Conservation (phyloP, 768 basidiomycete genomes). For the Boletus eberwhitei region DNA sequence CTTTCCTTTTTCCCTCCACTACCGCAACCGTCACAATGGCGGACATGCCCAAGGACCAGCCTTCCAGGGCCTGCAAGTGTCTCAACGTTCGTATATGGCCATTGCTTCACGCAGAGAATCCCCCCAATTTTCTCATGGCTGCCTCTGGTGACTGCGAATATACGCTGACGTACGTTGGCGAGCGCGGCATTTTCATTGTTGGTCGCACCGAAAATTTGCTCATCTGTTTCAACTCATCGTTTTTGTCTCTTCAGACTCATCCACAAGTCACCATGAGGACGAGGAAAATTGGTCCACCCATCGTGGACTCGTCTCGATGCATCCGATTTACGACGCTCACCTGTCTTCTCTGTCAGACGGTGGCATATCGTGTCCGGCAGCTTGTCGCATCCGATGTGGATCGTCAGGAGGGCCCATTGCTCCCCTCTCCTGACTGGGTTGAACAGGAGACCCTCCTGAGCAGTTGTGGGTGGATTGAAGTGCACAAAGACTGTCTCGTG, state of each 20-base stretch:
- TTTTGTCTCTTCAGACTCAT: constrained; percentile 47
- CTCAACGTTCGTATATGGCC: constrained; percentile 63
- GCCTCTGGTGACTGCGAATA: constrained; percentile 38
- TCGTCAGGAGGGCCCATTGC: constrained; percentile 57
- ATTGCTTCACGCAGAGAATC: constrained; percentile 26
- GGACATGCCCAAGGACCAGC: constrained; percentile 15
- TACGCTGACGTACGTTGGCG: constrained; percentile 56
- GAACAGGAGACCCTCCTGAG: constrained; percentile 71
- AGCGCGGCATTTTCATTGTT: constrained; percentile 66
- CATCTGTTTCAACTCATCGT: constrained; percentile 4
- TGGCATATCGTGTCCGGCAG: constrained; percentile 69
- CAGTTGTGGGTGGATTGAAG: constrained; percentile 69
- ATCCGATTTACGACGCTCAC: constrained; percentile 62
- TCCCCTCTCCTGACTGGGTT: constrained; percentile 74
- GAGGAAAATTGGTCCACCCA: constrained; percentile 43
- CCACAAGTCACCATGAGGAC: constrained; percentile 68
- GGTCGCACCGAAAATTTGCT: constrained; percentile 23
- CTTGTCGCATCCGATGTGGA: constrained; percentile 54
- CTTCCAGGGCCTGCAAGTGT: constrained; percentile 59
- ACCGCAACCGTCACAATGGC: constrained; percentile 21
- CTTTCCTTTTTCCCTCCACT: constrained; percentile 19
- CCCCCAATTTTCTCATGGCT: constrained; percentile 34
- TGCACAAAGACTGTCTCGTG: constrained; percentile 64
- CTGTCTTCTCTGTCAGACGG: constrained; percentile 64
- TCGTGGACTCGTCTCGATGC: constrained; percentile 45